Conservation (phyloP, 768 basidiomycete species). For the Tricholoma hemisulphureum region DNA sequence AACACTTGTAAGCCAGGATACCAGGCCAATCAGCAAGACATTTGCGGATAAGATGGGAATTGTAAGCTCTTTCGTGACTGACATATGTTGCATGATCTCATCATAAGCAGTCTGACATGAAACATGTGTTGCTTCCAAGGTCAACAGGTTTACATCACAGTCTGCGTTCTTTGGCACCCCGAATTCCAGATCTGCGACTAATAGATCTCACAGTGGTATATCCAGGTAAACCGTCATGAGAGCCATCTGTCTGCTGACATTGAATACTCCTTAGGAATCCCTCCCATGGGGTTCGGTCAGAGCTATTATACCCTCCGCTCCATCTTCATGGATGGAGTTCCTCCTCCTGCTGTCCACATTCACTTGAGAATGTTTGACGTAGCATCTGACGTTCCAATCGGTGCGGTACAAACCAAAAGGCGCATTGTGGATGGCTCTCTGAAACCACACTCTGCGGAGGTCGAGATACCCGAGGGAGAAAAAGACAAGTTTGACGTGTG, state of each 20-base stretch:
- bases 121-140: constrained; percentile 81
- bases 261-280: constrained; percentile 54
- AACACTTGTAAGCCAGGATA: constrained; percentile 86
- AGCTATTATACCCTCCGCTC: constrained; percentile 87
- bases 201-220: constrained; percentile 93
- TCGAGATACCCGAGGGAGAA: constrained; percentile 57
- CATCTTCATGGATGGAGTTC: constrained; percentile 75
- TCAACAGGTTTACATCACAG: constrained; percentile 89
- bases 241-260: constrained; percentile 1
- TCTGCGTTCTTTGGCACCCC: constrained; percentile 75
- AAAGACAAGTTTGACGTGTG: constrained; percentile 74
- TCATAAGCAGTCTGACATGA: constrained; percentile 64
- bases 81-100: background rate
- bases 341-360: constrained; percentile 85
- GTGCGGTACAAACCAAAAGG: constrained; percentile 45
- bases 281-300: constrained; percentile 79
- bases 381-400: constrained; percentile 64
- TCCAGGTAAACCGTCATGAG: constrained; percentile 54
- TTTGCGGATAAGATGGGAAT: constrained; percentile 88
- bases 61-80: constrained; percentile 49
- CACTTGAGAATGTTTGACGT: constrained; percentile 83
- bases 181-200: constrained; percentile 72
- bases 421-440: constrained; percentile 26
- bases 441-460: constrained; percentile 33
- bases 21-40: constrained; percentile 79